Evolutionary conservation across 2,329 filamentous ascomycete species (phyloP).

Genomic region (Cadophora malorum): DNA sequence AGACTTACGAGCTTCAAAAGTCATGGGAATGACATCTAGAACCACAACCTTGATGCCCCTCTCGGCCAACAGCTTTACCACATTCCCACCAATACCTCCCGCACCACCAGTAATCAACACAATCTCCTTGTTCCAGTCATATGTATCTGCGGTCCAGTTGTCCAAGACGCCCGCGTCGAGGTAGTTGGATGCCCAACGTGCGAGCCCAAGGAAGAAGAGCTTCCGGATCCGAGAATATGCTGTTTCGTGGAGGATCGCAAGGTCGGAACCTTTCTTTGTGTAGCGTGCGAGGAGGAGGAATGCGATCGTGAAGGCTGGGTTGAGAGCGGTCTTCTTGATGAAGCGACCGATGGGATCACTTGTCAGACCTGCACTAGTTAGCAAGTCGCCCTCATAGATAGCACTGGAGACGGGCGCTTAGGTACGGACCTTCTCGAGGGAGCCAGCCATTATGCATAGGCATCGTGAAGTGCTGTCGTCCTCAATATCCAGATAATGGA

Average conservation of each 20-base stretch:
- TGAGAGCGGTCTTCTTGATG: constrained; percentile 66
- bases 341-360: constrained; percentile 64
- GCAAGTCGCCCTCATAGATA: not conserved
- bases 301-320: constrained; percentile 68
- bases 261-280: constrained; percentile 64
- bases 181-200: constrained; percentile 55
- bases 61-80: constrained; percentile 70
- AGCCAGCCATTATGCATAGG: constrained; percentile 59
- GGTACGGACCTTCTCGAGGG: constrained; percentile 58
- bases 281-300: constrained; percentile 67
- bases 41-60: constrained; percentile 71
- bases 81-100: constrained; percentile 72
- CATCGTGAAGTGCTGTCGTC: constrained; percentile 43
- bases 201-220: constrained; percentile 59
- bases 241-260: constrained; percentile 58
- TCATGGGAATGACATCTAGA: constrained; percentile 64
- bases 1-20: constrained; percentile 50
- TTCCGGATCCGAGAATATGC: constrained; percentile 59
- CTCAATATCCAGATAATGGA: not conserved
- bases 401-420: not conserved
- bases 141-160: constrained; percentile 59
- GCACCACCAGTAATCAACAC: constrained; percentile 78
- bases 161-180: constrained; percentile 57
- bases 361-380: constrained; percentile 54
- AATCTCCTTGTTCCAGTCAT: constrained; percentile 72